Base-by-base conservation (phyloP, 176 grass and related monocot genomes). In the Eragrostis curvula region DNA sequence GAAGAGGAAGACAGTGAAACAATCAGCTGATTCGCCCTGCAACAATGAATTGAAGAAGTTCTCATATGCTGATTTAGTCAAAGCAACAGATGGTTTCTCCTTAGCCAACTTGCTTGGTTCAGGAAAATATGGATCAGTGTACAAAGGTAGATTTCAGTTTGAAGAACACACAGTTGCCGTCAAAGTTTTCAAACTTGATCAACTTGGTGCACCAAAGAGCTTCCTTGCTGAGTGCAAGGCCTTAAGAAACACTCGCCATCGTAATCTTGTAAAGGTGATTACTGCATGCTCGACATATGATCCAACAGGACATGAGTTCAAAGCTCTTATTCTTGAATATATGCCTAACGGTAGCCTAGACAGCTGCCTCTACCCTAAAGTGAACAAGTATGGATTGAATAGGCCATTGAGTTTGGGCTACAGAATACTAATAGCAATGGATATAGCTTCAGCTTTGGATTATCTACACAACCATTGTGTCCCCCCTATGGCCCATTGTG, bases 171-270 rank as follows among this genome's bases (percentile, higher is more conserved):
- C 4, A 48, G 43, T 89, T 28, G 90, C 90, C 48, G 66, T 92
- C 7, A 89, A 92, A 15, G 83, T 92, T 52, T 74, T 92, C 45
- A 68, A 89, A 30, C 90, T 92, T 27, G 57, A 91, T 50, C 62
- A 85, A 25, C 47, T 30, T 36, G 81, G 60, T 67, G 81, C 56
- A 20, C 41, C 60, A 20, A 81, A 78, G 28, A 91, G 42, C 72
- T 91, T 88, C 77, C 28, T 68, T 42, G 9, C 53, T 50, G 90
- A 93, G 70, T 93, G 91, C 59, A 65, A 90, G 42, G 79, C 84
- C n/a, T 44, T 93, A 48, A 90, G 80, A 42, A 90, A 81, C 41
- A 90, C 79, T 17, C 73, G 84, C 6, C 91, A 90, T 68, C 79
- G 69, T 25, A 93, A 93, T 79, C 87, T 93, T 46, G 66, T 85